A percentile compares a stretch with the other conserved stretches of the same genome.
Evolutionary conservation across 495 filamentous ascomycete species (phyloP).

Genomic region (Endocarpon pusillum): DNA sequence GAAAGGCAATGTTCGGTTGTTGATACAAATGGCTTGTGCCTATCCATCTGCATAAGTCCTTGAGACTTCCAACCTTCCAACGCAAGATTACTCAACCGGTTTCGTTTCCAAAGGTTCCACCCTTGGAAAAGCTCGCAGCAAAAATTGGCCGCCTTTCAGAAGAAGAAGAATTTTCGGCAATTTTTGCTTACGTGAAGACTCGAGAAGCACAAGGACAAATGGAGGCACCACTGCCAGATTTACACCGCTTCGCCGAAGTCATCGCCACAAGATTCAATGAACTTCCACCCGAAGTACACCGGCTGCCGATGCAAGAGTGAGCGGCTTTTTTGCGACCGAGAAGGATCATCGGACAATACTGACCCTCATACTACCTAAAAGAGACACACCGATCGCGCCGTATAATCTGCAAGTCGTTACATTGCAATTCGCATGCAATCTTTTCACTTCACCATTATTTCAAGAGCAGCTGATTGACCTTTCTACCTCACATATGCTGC

Average conservation of each 20-base stretch:
- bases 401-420: conserved; percentile 75
- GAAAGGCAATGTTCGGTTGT: conserved; percentile 50
- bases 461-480: conserved; percentile 21
- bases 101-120: conserved; percentile 62
- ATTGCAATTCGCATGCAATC: conserved; percentile 44
- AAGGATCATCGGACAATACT: conserved; percentile 41
- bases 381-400: conserved; percentile 34
- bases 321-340: conserved; percentile 73
- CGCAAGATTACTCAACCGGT: conserved; percentile 45
- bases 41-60: conserved; percentile 52
- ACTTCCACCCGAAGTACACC: conserved; percentile 59
- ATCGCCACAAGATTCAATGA: conserved; percentile 58
- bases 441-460: conserved; percentile 39
- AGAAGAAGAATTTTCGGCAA: conserved; percentile 30
- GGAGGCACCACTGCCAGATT: conserved; percentile 35
- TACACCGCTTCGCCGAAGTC: conserved; percentile 27
- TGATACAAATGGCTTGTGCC: conserved; percentile 66
- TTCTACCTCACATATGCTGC: conserved; percentile 19
- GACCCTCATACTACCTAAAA: conserved; percentile 43
- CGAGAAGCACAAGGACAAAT: conserved; percentile 25
- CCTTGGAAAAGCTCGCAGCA: conserved; percentile 63
- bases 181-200: conserved; percentile 48
- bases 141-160: conserved; percentile 45
- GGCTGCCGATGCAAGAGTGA: conserved; percentile 68
- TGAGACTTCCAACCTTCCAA: conserved; percentile 53